Base-by-base conservation (phyloP, 805 yeast genomes). In the Phaffomyces antillensis region DNA sequence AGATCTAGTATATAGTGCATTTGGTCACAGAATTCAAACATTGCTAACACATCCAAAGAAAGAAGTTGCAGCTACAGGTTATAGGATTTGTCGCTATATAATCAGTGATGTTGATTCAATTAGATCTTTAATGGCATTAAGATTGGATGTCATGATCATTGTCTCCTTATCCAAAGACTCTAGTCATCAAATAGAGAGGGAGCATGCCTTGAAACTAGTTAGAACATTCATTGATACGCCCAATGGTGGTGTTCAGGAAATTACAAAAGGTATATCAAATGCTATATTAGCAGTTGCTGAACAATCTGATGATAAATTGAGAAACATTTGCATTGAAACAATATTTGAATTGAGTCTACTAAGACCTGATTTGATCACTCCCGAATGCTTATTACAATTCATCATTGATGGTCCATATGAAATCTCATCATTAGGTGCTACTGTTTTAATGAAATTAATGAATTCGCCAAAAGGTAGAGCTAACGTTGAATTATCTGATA, bases 61-160 rank as follows among this genome's bases (percentile, higher is more conserved):
- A 26, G 81, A 78, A 46, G 83, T 86, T 1, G 71, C 82, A 8
- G 84, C 90, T 0, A 74, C 88, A 2, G 96, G 90, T 0, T 88
- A 80, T 60, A 69, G 95, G 41, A 71, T 88, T 1, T 72, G 88
- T 20, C 67, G 96, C 16, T 75, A 83, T 51, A 67, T 86, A 16
- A 67, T 84, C 17, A 72, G 74, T 31, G 76, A 76, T 48, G 58
- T 68, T 13, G 75, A 73, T 7, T 76, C 89, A 3, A 57, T 87
- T 7, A 61, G 66, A n/a, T 62, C 71, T 3, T 64, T 89, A 50
- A 65, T 77, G 9, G 68, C 71, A 13, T 63, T 78, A 31, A 75
- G 80, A 46, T 58, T 86, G 5, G 86, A 87, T 46, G 70, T 77
- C 2, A 77, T 82, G 49, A 60, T 88, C 7, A 76, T 86, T 2